Conservation (phyloP, 108 stramenopile genomes). For the Pseudonitzschia delicatissima region DNA sequence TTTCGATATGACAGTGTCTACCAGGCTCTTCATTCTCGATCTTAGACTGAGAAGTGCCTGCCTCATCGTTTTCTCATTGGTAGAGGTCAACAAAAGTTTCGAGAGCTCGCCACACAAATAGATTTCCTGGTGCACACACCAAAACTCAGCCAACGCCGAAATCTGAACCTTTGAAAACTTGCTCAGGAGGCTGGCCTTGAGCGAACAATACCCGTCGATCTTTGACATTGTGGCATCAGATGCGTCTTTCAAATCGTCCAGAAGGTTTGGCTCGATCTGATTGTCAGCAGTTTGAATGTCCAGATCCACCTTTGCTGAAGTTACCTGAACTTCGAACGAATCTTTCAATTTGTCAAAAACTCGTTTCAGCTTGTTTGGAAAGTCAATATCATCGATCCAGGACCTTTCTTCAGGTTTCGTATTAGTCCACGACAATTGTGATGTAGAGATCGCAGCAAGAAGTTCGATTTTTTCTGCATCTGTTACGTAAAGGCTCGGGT, state of each 20-base stretch:
- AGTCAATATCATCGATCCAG: slow-evolving; percentile 14
- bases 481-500: slow-evolving; percentile 61
- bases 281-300: slow-evolving; percentile 65
- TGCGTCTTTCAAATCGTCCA: slow-evolving; percentile 35
- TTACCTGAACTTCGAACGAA: slow-evolving; percentile 10
- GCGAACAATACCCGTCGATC: slow-evolving; percentile 11
- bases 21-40: slow-evolving; percentile 34
- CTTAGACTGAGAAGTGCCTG: neutral
- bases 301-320: slow-evolving; percentile 47
- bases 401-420: slow-evolving; percentile 31
- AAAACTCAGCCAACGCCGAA: slow-evolving; percentile 64
- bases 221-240: slow-evolving; percentile 12
- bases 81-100: slow-evolving; percentile 22
- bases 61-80: slow-evolving; percentile 7
- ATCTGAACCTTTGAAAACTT: slow-evolving; percentile 60
- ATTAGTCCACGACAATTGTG: slow-evolving; percentile 76
- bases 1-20: slow-evolving; percentile 30
- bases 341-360: slow-evolving; percentile 16
- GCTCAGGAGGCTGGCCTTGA: slow-evolving; percentile 18
- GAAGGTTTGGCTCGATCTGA: slow-evolving; percentile 42
- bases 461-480: slow-evolving; percentile 46
- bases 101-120: slow-evolving; percentile 42
- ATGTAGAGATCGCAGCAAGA: slow-evolving; percentile 68
- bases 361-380: slow-evolving; percentile 4
- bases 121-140: slow-evolving; percentile 54